These are phyloP conservation scores for Rugonectria rugulosa DNA, from an alignment of 2,329 filamentous ascomycete species.

Conservation along the genomic window DNA sequence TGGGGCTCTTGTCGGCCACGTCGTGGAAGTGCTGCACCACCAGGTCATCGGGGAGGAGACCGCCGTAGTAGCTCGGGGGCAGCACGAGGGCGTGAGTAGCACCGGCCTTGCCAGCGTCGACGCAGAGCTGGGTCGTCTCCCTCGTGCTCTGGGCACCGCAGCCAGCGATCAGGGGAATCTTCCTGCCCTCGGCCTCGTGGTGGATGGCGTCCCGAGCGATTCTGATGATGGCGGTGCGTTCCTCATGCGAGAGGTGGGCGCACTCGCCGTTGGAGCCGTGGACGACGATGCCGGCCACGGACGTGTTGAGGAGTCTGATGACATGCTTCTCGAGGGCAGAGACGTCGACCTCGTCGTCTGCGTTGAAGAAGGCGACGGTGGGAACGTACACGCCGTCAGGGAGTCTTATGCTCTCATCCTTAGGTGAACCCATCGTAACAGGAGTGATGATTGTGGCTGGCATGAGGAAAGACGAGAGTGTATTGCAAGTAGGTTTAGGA, in stretches of 20 bases:
- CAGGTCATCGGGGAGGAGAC: conserved; percentile 64
- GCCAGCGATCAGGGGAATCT: conserved; percentile 70
- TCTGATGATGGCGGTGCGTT: conserved; percentile 72
- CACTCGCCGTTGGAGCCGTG: conserved; percentile 88
- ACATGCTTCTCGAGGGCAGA: conserved; percentile 44
- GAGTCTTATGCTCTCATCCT: conserved; percentile 36
- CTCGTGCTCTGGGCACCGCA: conserved; percentile 78
- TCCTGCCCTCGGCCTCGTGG: conserved; percentile 31
- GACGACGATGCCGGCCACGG: conserved; percentile 77
- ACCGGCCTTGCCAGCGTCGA: conserved; percentile 73
- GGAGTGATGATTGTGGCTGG: conserved; percentile 35
- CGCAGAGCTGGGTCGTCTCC: conserved; percentile 75
- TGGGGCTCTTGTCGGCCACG: conserved; percentile 65
- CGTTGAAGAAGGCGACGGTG: conserved; percentile 47
- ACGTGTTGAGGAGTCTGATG: conserved; percentile 64
- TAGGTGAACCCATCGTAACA: conserved; percentile 37
- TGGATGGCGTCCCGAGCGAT: conserved; percentile 53
- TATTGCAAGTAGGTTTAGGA: not conserved
- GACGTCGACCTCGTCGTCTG: conserved; percentile 44
- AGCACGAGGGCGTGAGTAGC: conserved; percentile 80
- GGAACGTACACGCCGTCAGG: conserved; percentile 48
- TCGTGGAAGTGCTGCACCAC: conserved; percentile 67
- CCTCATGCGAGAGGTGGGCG: conserved; percentile 76
- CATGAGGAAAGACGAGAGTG: conserved; percentile 20
- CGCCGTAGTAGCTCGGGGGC: conserved; percentile 79